Conservation (phyloP, 148 eudicot genomes). For the Nepenthes gracilis region DNA sequence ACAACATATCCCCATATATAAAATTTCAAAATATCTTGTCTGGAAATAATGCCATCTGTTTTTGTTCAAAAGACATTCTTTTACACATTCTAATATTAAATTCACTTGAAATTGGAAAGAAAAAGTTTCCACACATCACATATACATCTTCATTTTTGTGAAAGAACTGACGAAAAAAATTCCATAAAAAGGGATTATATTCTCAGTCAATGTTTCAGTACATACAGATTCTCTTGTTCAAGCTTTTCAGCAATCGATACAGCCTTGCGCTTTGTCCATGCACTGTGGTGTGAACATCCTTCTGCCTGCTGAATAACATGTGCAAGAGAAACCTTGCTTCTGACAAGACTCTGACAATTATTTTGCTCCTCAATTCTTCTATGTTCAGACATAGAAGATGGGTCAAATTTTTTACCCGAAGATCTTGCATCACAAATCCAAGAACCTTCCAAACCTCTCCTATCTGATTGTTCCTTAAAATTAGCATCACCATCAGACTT, state of each 20-base stretch:
- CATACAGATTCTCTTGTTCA: constrained; percentile 95
- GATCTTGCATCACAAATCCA: constrained; percentile 14
- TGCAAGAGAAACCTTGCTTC: constrained; percentile 84
- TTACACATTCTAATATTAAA: too few species aligned
- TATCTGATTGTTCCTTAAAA: constrained; percentile 17
- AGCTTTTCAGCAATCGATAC: constrained; percentile 93
- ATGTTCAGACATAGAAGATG: constrained; percentile 21
- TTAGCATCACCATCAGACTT: not conserved
- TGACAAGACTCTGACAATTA: constrained; percentile 59
- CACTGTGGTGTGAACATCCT: constrained; percentile 43
- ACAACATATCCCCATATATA: too few species aligned
- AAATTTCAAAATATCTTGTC: too few species aligned
- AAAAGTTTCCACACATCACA: too few species aligned
- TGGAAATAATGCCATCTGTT: too few species aligned
- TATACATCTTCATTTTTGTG: too few species aligned
- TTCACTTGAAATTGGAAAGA: too few species aligned
- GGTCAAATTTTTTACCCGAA: constrained; percentile 16
- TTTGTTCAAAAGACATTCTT: too few species aligned
- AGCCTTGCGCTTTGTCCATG: constrained; percentile 90
- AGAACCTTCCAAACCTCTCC: constrained; percentile 18
- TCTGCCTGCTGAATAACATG: constrained; percentile 86
- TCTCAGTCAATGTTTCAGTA: not conserved
- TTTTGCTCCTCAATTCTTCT: constrained; percentile 34
- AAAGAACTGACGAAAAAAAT: too few species aligned
- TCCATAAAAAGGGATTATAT: too few species aligned